Base-by-base conservation (phyloP, 2,329 filamentous ascomycete species). In the Tolypocladium tropicale region DNA sequence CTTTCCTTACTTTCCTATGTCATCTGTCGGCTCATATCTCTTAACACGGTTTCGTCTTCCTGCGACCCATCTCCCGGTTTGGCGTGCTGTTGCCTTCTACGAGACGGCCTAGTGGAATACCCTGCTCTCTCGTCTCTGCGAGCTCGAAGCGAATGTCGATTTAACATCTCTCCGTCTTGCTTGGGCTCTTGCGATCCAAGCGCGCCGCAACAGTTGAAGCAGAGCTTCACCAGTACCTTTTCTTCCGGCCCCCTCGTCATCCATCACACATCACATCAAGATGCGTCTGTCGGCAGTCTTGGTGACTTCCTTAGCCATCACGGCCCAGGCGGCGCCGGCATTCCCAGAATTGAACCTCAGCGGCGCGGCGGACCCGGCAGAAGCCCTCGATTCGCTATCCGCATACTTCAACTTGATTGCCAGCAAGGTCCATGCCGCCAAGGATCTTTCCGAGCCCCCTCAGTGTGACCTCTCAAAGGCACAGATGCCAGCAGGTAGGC, bases 381-480 rank as follows among this genome's bases (percentile, higher is more conserved):
- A 70, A 48, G 72, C 72, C 23, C 62, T 79, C 56, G 70, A 75
- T 16, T 69, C 75, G n/a, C 65, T 85, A 53, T 79, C 82, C 32
- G 74, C 76, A 43, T 86, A 85, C 72, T 86, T 86, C 73, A 80
- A 81, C 66, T 68, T 81, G 62, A 67, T 86, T 58, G 81, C 81
- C 32, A 59, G 69, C 55, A 85, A 83, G 67, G 75, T 82, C 49
- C 74, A 80, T 63, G 68, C 72, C 32, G 74, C 74, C 55, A 78
- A 74, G 64, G 58, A 66, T 14, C 72, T 76, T 58, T 60, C 70
- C 2, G 55, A 59, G 7, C 68, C 74, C 12, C 77, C 80, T 0
- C 62, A 71, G 32, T 86, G 83, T 63, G 78, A 85, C 64, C 63
- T 85, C 16, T 76, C 76, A 55, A 74, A 73, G 34, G 80, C 80